Conservation (phyloP, 306 rosid genomes). For the Cicer arietinum region DNA sequence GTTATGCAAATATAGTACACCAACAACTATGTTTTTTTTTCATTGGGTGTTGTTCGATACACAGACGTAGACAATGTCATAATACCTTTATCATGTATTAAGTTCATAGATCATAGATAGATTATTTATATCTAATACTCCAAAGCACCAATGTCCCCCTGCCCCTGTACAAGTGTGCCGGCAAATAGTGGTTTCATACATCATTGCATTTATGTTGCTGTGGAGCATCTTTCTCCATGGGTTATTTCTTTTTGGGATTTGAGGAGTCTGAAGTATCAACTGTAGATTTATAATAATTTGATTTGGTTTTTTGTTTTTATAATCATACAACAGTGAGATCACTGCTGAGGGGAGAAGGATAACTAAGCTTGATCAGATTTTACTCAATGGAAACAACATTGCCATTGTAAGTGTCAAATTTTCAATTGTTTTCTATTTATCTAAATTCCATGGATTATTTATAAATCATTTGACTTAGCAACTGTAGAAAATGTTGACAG, state of each 20-base stretch:
- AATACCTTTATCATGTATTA: neutral
- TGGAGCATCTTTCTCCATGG: slow-evolving; percentile 23
- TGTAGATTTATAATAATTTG: slow-evolving; percentile 29
- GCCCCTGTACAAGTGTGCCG: neutral
- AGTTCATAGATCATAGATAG: neutral
- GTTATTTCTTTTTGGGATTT: slow-evolving; percentile 23
- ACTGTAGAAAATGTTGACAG: neutral
- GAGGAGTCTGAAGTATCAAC: slow-evolving; percentile 10
- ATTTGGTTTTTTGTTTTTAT: slow-evolving; percentile 43
- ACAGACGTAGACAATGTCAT: neutral
- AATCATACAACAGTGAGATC: slow-evolving; percentile 67
- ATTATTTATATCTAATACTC: neutral
- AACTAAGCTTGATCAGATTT: slow-evolving; percentile 96
- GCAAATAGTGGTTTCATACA: neutral
- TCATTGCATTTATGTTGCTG: slow-evolving; percentile 3
- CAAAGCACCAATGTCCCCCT: neutral
- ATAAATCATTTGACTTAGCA: slow-evolving; percentile 7
- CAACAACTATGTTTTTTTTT: neutral
- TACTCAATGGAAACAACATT: slow-evolving; percentile 96
- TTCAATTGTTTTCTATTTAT: slow-evolving; percentile 14
- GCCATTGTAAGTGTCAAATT: slow-evolving; percentile 90
- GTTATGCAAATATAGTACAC: neutral
- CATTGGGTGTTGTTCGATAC: neutral
- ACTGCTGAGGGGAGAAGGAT: slow-evolving; percentile 97
- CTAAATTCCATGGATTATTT: neutral